Evolutionary conservation across 2,329 filamentous ascomycete species (phyloP).

Genomic region (Nothopassalora personata): DNA sequence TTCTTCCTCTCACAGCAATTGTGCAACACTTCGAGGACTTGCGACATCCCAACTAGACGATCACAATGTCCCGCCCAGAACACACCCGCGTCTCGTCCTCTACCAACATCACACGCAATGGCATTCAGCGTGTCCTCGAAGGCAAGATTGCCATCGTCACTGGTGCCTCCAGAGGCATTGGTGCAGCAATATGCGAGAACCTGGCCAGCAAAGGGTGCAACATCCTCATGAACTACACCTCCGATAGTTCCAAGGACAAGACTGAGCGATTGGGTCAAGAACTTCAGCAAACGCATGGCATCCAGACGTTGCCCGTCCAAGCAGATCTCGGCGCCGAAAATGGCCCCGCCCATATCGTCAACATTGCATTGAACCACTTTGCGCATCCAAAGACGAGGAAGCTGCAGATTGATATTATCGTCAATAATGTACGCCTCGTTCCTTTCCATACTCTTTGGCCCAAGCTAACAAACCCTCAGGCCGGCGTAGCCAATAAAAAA

Average conservation of each 20-base stretch:
- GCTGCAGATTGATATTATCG: constrained; percentile 72
- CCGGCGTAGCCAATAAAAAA: constrained; percentile 63
- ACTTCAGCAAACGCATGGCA: constrained; percentile 52
- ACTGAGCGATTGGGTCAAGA: constrained; percentile 51
- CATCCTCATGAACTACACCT: constrained; percentile 67
- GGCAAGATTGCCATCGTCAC: constrained; percentile 76
- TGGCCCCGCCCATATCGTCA: constrained; percentile 57
- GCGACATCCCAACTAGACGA: background rate
- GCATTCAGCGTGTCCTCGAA: constrained; percentile 42
- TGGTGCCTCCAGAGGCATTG: constrained; percentile 75
- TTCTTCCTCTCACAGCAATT: background rate
- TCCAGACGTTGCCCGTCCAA: constrained; percentile 60
- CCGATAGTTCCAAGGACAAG: constrained; percentile 51
- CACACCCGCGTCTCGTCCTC: constrained; percentile 12
- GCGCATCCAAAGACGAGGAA: constrained; percentile 47
- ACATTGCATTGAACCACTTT: constrained; percentile 56
- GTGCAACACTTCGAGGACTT: background rate
- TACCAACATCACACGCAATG: constrained; percentile 13
- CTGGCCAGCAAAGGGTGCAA: constrained; percentile 68
- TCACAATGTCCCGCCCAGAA: constrained; percentile 18
- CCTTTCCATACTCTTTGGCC: background rate
- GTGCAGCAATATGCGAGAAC: constrained; percentile 60
- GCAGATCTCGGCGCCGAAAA: constrained; percentile 63
- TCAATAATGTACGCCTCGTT: constrained; percentile 60
- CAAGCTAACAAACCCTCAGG: constrained; percentile 30